Base-by-base conservation (phyloP, 176 grass and related monocot species). In the Bothriochloa decipiens region DNA sequence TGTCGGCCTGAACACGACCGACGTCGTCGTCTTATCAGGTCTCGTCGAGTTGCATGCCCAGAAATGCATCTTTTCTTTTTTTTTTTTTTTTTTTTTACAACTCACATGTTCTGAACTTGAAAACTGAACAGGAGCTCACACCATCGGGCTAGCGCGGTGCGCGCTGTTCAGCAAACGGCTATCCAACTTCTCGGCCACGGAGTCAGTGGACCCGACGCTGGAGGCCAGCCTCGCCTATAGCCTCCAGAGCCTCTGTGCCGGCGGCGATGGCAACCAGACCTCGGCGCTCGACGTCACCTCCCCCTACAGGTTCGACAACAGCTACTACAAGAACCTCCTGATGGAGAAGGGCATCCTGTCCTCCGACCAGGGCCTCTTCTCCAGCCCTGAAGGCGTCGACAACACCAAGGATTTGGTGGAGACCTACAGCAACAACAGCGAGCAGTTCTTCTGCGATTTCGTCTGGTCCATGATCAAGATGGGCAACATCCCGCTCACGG, bases 301-400 rank as follows among this genome's bases (percentile, higher is more conserved):
- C 9, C 57, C 84, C 20, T 72, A 90, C 76, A 55, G 52, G 22
- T 98, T 98, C 53, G 95, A 98, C 85, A 98, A 91, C 76, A 74
- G 75, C 14, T 95, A 98, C 49, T 98, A 87, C 87, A 58, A 87
- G 13, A 98, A 98, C 76, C 81, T 98, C 20, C 68, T 91, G 35
- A 74, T 6, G 15, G 49, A 95, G 17, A 93, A 37, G 53, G 95
- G 92, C 8, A 61, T 98, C 20, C 84, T 98, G 47, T 88, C 95
- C 27, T 98, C 95, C n/a, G 92, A 98, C 55, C 95, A 98, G 83
- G 92, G 92, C 2, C 92, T 98, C 70, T 98, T 86, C 73, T 95
- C 92, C n/a, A 93, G 92, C 35, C 17, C 37, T 20, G 89, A 91
- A 41, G 83, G 87, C 8, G 64, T 87, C 5, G 87, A 89, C 39